Percentiles rank a stretch among this genome's conserved stretches.
These are phyloP conservation scores for Quercus bicolor DNA, from an alignment of 306 rosid genomes.

Conservation along the genomic window DNA sequence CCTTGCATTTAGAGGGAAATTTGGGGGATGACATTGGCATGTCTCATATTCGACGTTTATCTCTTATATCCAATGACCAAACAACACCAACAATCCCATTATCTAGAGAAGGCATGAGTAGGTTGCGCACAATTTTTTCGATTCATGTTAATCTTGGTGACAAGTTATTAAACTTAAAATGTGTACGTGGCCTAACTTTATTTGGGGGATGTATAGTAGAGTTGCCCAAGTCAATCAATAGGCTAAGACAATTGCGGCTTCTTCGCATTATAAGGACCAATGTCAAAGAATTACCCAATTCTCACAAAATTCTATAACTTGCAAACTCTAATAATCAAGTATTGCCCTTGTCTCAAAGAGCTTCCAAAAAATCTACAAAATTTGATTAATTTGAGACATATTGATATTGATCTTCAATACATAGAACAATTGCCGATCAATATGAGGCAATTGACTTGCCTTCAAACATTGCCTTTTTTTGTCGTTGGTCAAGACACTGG, in stretches of 20 bases:
- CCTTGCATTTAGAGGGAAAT: not conserved
- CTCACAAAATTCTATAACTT: not conserved
- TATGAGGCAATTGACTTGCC: too few relatives aligned
- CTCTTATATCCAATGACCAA: too few relatives aligned
- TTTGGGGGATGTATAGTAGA: not conserved
- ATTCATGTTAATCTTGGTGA: not conserved
- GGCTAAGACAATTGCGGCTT: not conserved
- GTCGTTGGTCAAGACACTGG: too few relatives aligned
- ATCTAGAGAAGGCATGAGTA: not conserved
- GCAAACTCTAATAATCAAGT: not conserved
- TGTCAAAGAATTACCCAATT: too few relatives aligned
- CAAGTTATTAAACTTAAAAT: not conserved
- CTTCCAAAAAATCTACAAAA: too few relatives aligned
- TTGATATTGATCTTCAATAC: too few relatives aligned
- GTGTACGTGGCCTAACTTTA: conserved; percentile 1
- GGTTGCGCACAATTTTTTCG: not conserved
- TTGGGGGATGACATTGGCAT: not conserved
- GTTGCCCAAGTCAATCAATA: not conserved
- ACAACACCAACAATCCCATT: too few relatives aligned
- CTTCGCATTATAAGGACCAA: too few relatives aligned
- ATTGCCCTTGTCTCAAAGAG: accelerated
- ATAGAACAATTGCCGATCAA: too few relatives aligned
- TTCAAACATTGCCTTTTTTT: too few relatives aligned
- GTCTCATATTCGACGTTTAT: not conserved
- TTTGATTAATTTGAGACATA: too few relatives aligned